phyloP scores from a whole-genome alignment of 2,329 filamentous ascomycete genomes.

The Aspergillus glaucus region DNA sequence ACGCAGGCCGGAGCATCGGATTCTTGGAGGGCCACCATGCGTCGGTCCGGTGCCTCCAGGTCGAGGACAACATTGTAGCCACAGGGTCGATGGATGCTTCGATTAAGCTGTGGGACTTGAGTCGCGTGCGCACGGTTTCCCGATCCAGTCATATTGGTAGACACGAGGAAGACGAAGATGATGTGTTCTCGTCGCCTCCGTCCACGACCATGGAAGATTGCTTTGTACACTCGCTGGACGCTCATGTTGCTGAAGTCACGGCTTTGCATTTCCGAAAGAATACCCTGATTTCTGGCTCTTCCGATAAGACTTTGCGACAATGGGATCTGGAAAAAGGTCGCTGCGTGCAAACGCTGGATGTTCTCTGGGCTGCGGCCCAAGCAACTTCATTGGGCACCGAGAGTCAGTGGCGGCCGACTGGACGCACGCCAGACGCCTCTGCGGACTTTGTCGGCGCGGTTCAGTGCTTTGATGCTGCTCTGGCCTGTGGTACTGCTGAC shows the following conservation, averaged over 20 bases:
- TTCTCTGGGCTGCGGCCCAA: constrained; percentile 95
- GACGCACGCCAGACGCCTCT: constrained; percentile 56
- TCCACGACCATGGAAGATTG: constrained; percentile 81
- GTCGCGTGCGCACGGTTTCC: constrained; percentile 76
- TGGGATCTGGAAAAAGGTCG: constrained; percentile 98
- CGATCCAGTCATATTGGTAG: constrained; percentile 48
- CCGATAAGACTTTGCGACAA: constrained; percentile 93
- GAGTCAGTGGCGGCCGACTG: constrained; percentile 63
- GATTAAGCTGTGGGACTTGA: constrained; percentile 91
- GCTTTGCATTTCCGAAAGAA: constrained; percentile 86
- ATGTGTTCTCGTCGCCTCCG: constrained; percentile 54
- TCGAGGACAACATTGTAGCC: constrained; percentile 91
- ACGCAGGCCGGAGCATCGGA: constrained; percentile 85
- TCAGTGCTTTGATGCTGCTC: constrained; percentile 90
- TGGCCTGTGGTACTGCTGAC: constrained; percentile 94
- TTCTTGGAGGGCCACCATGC: constrained; percentile 89
- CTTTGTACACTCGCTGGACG: constrained; percentile 76
- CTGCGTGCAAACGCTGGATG: constrained; percentile 93
- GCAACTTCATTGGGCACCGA: constrained; percentile 62
- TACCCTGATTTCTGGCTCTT: constrained; percentile 87
- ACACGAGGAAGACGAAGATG: constrained; percentile 40
- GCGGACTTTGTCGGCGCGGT: constrained; percentile 92
- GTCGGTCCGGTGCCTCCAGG: constrained; percentile 84
- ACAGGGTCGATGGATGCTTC: constrained; percentile 94
- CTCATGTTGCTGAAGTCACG: constrained; percentile 91